Percentiles rank a stretch among this genome's conserved stretches.
phyloP scores from a whole-genome alignment of 345 rosid genomes.

The Leavenworthia alabamica region DNA sequence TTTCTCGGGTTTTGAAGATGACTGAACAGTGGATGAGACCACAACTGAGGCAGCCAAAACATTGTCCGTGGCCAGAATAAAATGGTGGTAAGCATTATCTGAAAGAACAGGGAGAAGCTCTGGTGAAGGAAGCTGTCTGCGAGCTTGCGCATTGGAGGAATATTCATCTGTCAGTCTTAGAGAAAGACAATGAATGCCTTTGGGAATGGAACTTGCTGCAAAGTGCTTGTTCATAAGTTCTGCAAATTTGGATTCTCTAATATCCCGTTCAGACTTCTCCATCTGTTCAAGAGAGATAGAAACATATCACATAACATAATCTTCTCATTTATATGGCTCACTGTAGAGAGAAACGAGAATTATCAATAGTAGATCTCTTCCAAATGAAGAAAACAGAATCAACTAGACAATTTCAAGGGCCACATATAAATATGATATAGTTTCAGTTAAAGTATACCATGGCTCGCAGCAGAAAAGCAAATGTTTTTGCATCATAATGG shows the following conservation, averaged over 20 bases:
- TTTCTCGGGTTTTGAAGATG: conserved; percentile 81
- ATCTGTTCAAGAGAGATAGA: conserved; percentile 43
- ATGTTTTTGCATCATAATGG: conserved; percentile 84
- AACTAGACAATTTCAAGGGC: not conserved
- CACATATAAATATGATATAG: not conserved
- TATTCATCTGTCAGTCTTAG: conserved; percentile 94
- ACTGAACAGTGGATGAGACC: conserved; percentile 77
- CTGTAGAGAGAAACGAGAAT: not conserved
- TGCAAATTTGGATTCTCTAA: conserved; percentile 82
- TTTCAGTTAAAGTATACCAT: conserved; percentile 48
- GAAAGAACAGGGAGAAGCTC: conserved; percentile 94
- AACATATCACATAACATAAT: conserved; percentile 4
- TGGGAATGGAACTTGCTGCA: conserved; percentile 98
- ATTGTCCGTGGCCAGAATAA: conserved; percentile 81
- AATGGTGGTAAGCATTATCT: conserved; percentile 85
- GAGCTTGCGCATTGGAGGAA: conserved; percentile 97
- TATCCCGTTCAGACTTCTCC: conserved; percentile 84
- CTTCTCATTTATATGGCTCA: not conserved
- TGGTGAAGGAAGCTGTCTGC: conserved; percentile 96
- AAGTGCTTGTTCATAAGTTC: conserved; percentile 99
- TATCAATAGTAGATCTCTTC: not conserved
- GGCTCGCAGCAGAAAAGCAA: conserved; percentile 71
- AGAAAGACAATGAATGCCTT: conserved; percentile 95
- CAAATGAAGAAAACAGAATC: not conserved
- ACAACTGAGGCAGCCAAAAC: conserved; percentile 99